phyloP scores from a whole-genome alignment of 208 protist genomes.

The Trypanosoma cruzi region DNA sequence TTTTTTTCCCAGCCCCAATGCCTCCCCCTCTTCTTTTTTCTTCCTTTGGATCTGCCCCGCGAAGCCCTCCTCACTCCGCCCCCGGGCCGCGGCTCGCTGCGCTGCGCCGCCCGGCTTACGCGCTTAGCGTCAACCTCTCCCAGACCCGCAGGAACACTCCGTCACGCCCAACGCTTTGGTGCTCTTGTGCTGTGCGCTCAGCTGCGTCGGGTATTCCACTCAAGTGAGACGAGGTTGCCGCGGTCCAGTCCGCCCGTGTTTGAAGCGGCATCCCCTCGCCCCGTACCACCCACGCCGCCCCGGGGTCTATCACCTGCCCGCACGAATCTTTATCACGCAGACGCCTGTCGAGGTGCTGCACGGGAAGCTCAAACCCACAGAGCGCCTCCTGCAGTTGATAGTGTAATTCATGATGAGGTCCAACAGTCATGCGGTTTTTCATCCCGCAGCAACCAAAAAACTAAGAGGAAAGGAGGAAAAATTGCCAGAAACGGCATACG shows the following conservation, averaged over 20 bases:
- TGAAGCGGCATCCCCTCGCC: slow-evolving; percentile 91
- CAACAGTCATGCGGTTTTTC: slow-evolving; percentile 92
- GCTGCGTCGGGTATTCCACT: slow-evolving; percentile 79
- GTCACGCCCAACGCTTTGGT: slow-evolving; percentile 40
- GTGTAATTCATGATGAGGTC: slow-evolving; percentile 91
- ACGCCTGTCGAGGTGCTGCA: slow-evolving; percentile 92
- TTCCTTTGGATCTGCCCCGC: background rate
- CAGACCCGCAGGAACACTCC: slow-evolving; percentile 48
- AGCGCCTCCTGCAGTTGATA: slow-evolving; percentile 95
- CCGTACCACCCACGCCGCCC: slow-evolving; percentile 67
- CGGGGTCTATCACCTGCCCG: slow-evolving; percentile 81
- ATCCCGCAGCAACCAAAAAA: no score
- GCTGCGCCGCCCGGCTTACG: background rate
- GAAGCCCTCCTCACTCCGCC: background rate
- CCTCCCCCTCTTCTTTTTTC: slow-evolving; percentile 13
- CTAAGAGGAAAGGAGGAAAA: no score
- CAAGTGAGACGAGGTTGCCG: slow-evolving; percentile 87
- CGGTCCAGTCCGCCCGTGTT: slow-evolving; percentile 71
- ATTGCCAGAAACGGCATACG: no score
- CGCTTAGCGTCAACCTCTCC: slow-evolving; percentile 57
- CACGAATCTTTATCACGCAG: slow-evolving; percentile 66
- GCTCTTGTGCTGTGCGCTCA: slow-evolving; percentile 32
- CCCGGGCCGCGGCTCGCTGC: slow-evolving; percentile 22
- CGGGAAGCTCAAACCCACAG: slow-evolving; percentile 84
- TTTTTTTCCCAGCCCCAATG: background rate